phyloP scores from a whole-genome alignment of 176 grass and related monocot genomes.

The Thalia dealbata region DNA sequence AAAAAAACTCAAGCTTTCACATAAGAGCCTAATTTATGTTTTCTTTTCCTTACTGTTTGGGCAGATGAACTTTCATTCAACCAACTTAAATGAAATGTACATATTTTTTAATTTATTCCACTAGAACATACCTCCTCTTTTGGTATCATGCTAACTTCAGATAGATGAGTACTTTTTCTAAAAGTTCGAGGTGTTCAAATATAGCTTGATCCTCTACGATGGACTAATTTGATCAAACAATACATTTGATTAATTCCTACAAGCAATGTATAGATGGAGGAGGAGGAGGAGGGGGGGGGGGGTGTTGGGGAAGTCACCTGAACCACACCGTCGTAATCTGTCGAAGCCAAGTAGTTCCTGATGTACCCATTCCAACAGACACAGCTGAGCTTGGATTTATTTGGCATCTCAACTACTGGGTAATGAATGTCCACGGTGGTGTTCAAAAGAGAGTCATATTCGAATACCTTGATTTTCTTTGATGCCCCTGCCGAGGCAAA shows the following conservation, averaged over 20 bases:
- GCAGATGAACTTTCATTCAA: no score
- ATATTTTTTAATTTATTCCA: no score
- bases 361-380: conserved; percentile 95
- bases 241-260: neutral
- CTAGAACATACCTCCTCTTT: no score
- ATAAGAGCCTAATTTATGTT: no score
- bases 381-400: conserved; percentile 68
- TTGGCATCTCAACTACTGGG: conserved; percentile 91
- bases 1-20: no score
- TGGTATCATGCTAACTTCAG: no score
- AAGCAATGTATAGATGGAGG: neutral
- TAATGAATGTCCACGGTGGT: conserved; percentile 79
- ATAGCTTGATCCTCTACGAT: neutral
- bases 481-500: conserved; percentile 92
- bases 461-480: conserved; percentile 98
- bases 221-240: neutral
- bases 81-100: no score
- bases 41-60: no score
- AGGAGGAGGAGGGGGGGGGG: neutral
- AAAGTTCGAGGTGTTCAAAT: no score
- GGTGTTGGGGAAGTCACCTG: no score
- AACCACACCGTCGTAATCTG: conserved; percentile 89
- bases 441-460: conserved; percentile 78
- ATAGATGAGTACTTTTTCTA: no score
- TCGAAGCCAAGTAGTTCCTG: conserved; percentile 94